These are phyloP conservation scores for Trichoderma polysporum DNA, from an alignment of 2,329 filamentous ascomycete genomes.

Conservation along the genomic window DNA sequence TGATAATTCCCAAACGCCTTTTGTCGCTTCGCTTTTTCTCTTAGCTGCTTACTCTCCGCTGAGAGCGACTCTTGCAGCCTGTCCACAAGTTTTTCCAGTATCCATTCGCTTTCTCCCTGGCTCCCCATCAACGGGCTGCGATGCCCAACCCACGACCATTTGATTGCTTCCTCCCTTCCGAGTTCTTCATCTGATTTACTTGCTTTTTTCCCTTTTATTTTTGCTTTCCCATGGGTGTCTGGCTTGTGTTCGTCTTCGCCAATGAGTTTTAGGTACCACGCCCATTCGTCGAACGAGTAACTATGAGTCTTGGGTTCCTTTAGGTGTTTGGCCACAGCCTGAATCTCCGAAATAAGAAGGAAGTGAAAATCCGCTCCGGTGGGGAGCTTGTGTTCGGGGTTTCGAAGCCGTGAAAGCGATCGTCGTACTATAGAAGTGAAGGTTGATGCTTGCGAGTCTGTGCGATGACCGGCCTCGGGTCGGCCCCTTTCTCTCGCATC, in stretches of 20 bases:
- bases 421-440: slow-evolving; percentile 3
- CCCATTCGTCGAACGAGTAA: slow-evolving; percentile 85
- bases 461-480: not conserved
- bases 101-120: slow-evolving; percentile 17
- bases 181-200: not conserved
- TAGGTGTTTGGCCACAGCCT: not conserved
- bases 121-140: slow-evolving; percentile 13
- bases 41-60: slow-evolving; percentile 1
- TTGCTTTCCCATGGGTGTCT: not conserved
- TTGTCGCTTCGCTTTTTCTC: not conserved
- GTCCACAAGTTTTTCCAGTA: slow-evolving; percentile 6
- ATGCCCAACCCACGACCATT: slow-evolving; percentile 20
- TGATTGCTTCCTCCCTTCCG: not conserved
- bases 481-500: not conserved
- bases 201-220: not conserved
- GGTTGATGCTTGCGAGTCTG: not conserved
- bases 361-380: slow-evolving; percentile 12
- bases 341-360: slow-evolving; percentile 17
- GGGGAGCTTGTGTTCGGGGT: not conserved
- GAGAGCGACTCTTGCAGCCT: slow-evolving; percentile 11
- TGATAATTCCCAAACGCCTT: not conserved
- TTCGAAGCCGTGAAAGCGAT: slow-evolving; percentile 7
- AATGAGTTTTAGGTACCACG: slow-evolving; percentile 70
- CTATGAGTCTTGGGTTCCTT: slow-evolving; percentile 41
- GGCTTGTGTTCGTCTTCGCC: slow-evolving; percentile 16